phyloP scores from a whole-genome alignment of 768 basidiomycete genomes.

The Naematelia aurantialba region DNA sequence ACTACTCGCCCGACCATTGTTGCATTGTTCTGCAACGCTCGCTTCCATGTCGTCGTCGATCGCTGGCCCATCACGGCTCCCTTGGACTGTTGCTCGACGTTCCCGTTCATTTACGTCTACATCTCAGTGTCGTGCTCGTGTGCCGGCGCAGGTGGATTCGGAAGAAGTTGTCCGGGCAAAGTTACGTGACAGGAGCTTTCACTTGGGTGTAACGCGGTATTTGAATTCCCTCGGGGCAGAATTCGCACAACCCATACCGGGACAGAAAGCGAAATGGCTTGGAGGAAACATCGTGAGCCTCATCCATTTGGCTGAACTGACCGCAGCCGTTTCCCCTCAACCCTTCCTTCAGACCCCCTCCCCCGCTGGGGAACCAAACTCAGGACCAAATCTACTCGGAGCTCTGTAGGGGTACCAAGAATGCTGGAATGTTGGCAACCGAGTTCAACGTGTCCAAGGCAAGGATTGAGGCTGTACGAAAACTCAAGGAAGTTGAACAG shows the following conservation, averaged over 20 bases:
- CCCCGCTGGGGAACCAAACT: slow-evolving; percentile 43
- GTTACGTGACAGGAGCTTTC: neutral
- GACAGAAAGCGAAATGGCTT: slow-evolving; percentile 43
- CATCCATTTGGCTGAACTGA: neutral
- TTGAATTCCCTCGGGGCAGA: slow-evolving; percentile 22
- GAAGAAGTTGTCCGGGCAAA: neutral
- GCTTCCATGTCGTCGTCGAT: slow-evolving; percentile 24
- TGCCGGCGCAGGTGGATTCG: neutral
- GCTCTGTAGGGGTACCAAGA: slow-evolving; percentile 18
- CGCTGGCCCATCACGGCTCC: slow-evolving; percentile 41
- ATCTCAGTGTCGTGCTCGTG: neutral
- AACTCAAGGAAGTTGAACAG: slow-evolving; percentile 44
- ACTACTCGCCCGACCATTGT: slow-evolving; percentile 7
- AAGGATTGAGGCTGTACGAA: slow-evolving; percentile 42
- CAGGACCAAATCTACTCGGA: slow-evolving; percentile 39
- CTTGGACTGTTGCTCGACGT: slow-evolving; percentile 5
- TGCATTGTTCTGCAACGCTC: slow-evolving; percentile 12
- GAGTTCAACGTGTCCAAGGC: slow-evolving; percentile 45
- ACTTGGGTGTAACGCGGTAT: slow-evolving; percentile 16
- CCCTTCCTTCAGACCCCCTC: slow-evolving; percentile 47
- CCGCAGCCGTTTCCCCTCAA: slow-evolving; percentile 46
- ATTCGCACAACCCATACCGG: slow-evolving; percentile 25
- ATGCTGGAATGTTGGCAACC: slow-evolving; percentile 31
- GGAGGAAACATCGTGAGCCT: slow-evolving; percentile 42
- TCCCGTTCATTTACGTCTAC: neutral